Evolutionary conservation across 2,329 filamentous ascomycete species (phyloP).

Genomic region (Colletotrichum spinosum): DNA sequence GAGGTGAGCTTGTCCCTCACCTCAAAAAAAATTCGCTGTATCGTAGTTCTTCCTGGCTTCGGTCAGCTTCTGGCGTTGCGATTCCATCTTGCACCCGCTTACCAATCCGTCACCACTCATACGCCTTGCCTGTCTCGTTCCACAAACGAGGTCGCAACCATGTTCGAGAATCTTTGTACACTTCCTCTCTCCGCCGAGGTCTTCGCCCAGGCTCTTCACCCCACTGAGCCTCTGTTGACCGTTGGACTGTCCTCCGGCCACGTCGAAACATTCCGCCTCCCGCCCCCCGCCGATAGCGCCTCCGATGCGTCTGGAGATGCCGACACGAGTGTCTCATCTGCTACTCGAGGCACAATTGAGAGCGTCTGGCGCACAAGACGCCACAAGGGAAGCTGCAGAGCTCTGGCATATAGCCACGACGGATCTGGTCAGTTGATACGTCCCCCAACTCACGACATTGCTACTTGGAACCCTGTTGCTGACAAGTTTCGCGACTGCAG

Average conservation of each 20-base stretch:
- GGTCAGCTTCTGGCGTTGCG: conserved; percentile 6
- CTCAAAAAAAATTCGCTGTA: conserved; percentile 22
- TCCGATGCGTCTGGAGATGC: conserved; percentile 63
- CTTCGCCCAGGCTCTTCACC: conserved; percentile 90
- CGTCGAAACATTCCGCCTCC: conserved; percentile 85
- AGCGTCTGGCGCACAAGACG: conserved; percentile 87
- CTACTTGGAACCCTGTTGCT: conserved; percentile 22
- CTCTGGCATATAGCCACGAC: conserved; percentile 81
- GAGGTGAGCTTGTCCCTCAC: conserved; percentile 24
- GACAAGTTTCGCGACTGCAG: conserved; percentile 45
- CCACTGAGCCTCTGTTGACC: conserved; percentile 83
- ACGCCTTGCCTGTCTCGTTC: conserved; percentile 1
- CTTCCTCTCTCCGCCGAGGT: conserved; percentile 88
- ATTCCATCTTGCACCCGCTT: neutral
- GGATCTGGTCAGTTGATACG: conserved; percentile 72
- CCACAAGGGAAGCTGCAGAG: conserved; percentile 94
- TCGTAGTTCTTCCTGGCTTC: neutral
- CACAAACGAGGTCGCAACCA: conserved; percentile 49
- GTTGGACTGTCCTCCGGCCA: conserved; percentile 88
- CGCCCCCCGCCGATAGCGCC: conserved; percentile 60
- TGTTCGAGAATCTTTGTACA: conserved; percentile 94
- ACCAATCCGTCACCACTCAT: neutral
- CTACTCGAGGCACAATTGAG: conserved; percentile 81
- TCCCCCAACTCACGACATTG: neutral
- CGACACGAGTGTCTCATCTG: conserved; percentile 62